phyloP scores from a whole-genome alignment of 2,329 filamentous ascomycete genomes.

The Cercospora sesami region DNA sequence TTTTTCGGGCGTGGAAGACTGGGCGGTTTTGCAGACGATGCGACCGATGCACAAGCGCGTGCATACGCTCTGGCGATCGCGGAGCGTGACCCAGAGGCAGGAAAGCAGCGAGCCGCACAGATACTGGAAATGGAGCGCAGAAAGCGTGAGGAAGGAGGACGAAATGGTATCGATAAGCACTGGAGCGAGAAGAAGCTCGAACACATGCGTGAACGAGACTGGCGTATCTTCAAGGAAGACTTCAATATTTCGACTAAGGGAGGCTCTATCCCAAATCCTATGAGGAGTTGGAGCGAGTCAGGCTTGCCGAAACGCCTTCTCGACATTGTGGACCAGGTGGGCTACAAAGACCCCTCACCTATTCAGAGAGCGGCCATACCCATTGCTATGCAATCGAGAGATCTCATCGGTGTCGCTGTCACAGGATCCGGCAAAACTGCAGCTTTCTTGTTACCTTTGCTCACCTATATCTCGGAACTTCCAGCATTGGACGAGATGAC shows the following conservation, averaged over 20 bases:
- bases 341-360: conserved; percentile 86
- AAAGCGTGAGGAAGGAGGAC: conserved; percentile 68
- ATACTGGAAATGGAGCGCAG: conserved; percentile 83
- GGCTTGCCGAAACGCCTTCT: conserved; percentile 73
- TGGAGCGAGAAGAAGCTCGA: conserved; percentile 92
- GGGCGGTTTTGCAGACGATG: conserved; percentile 65
- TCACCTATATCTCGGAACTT: conserved; percentile 91
- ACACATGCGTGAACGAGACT: conserved; percentile 96
- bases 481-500: conserved; percentile 80
- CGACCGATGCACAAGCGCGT: conserved; percentile 50
- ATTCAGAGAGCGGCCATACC: conserved; percentile 95
- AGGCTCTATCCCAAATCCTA: conserved; percentile 87
- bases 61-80: conserved; percentile 69
- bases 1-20: conserved; percentile 69
- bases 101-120: conserved; percentile 71
- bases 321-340: conserved; percentile 77
- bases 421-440: conserved; percentile 99
- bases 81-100: conserved; percentile 73
- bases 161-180: conserved; percentile 81
- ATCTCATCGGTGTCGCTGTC: conserved; percentile 96
- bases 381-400: conserved; percentile 85
- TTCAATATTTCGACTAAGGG: conserved; percentile 96
- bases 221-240: conserved; percentile 99
- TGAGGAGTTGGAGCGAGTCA: conserved; percentile 92
- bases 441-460: conserved; percentile 84